These are phyloP conservation scores for Yarrowia deformans DNA, from an alignment of 805 yeast genomes.

Conservation along the genomic window DNA sequence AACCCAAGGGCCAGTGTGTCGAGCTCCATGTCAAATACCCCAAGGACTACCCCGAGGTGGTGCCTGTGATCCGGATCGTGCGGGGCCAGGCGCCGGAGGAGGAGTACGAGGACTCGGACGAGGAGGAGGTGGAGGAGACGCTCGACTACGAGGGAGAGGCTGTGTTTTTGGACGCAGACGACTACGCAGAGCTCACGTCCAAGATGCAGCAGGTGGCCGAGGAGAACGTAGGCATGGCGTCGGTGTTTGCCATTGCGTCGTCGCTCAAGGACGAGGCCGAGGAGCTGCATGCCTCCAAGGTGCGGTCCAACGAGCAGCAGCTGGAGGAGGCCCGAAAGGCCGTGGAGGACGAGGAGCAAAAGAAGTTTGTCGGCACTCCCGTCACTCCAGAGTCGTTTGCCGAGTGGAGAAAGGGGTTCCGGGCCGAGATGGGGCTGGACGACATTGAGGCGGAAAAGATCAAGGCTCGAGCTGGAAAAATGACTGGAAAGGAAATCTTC, in stretches of 20 bases:
- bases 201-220: constrained; percentile 58
- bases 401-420: constrained; percentile 75
- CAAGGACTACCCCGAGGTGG: constrained; percentile 78
- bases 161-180: constrained; percentile 53
- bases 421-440: constrained; percentile 76
- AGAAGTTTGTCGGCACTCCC: constrained; percentile 88
- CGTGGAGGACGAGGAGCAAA: constrained; percentile 82
- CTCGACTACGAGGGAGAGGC: constrained; percentile 56
- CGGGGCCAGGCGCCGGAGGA: constrained; percentile 54
- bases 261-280: constrained; percentile 85
- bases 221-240: constrained; percentile 88
- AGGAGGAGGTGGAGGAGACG: constrained; percentile 58
- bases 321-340: constrained; percentile 66
- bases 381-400: constrained; percentile 80
- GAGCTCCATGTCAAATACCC: constrained; percentile 74
- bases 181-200: constrained; percentile 45
- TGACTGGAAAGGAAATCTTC: constrained; percentile 89
- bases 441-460: constrained; percentile 52
- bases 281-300: constrained; percentile 63
- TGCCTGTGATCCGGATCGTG: constrained; percentile 63
- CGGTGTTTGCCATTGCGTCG: constrained; percentile 80
- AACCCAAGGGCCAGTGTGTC: constrained; percentile 62
- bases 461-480: constrained; percentile 72
- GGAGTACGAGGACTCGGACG: constrained; percentile 52
- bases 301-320: constrained; percentile 60